Conservation (phyloP, 208 protist species). For the Porcisia deanei region DNA sequence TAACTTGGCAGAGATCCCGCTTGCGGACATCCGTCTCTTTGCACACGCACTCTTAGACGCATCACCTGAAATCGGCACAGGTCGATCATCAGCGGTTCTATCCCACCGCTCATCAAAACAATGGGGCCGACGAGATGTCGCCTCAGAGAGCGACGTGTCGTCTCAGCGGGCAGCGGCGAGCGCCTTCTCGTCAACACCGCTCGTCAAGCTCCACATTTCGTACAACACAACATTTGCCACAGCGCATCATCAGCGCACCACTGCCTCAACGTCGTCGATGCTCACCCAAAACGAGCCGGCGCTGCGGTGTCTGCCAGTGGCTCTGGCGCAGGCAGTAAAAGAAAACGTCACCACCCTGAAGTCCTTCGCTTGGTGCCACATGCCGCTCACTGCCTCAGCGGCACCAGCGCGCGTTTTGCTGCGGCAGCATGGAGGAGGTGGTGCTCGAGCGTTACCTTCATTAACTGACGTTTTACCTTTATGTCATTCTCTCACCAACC, state of each 20-base stretch:
- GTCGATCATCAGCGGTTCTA: background rate
- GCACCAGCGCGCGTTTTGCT: background rate
- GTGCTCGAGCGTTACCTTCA: background rate
- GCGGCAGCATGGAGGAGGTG: background rate
- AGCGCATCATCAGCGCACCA: background rate
- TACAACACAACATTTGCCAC: slow-evolving; percentile 10
- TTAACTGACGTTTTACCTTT: slow-evolving; percentile 43
- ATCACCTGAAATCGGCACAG: background rate
- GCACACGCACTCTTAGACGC: slow-evolving; percentile 28
- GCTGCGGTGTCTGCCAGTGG: slow-evolving; percentile 24
- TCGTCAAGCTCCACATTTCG: slow-evolving; percentile 20
- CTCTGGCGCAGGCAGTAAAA: slow-evolving; percentile 22
- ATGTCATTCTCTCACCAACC: slow-evolving; percentile 39
- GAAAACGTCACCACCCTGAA: slow-evolving; percentile 22
- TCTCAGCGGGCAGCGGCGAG: slow-evolving; percentile 14
- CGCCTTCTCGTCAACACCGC: slow-evolving; percentile 7
- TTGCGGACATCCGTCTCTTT: slow-evolving; percentile 41
- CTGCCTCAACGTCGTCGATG: slow-evolving; percentile 3
- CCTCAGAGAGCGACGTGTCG: slow-evolving; percentile 3
- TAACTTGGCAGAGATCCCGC: slow-evolving; percentile 49
- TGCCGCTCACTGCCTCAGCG: slow-evolving; percentile 24
- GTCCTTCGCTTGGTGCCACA: slow-evolving; percentile 41
- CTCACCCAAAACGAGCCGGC: slow-evolving; percentile 11
- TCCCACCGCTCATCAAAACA: background rate
- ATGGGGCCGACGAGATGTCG: background rate